Evolutionary conservation across 2,329 filamentous ascomycete species (phyloP), one percentile per base, ranked within the genome.

Genomic region (Diplodia scrobiculata): DNA sequence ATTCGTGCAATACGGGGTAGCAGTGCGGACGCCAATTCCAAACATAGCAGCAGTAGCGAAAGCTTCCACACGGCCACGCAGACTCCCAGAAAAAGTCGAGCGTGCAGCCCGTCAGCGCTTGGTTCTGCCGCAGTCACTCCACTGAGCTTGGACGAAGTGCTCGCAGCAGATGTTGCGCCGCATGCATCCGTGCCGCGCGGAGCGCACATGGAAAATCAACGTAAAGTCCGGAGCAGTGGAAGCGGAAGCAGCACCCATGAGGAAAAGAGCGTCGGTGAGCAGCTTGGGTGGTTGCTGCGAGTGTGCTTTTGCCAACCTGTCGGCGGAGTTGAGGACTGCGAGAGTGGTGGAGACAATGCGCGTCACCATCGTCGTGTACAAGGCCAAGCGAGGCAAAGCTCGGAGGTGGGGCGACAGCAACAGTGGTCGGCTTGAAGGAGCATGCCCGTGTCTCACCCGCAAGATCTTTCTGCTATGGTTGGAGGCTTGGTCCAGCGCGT

Each of bases 271-370:
- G 17, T 27, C 27, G 66, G 53, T 25, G 68, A 19, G 55, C 51
- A 9, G 17, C 65, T 72, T 19, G 74, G 71, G 3, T 71, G 74
- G 54, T 65, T 68, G 13, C 51, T 77, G 60, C 68, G 74, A 5
- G 68, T 74, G 9, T 77, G 74, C 69, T 77, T 77, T 66, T 77
- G 75, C 60, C 74, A 77, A 65, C 75, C 75, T 29, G 72, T 72
- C 36, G 75, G 76, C 66, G 52, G 80, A 79, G 14, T 80, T 72
- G 6, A 85, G 72, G 5, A 83, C 71, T 0, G 81, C 81, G 54
- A 79, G 79, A 3, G 72, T 66, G 0, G 76, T 76, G 13, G 83
- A 74, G 2, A 69, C 70, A 1, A 72, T 72, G 62, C 58, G 7
- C 58, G 27, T 19, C 32, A 17, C 10, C 58, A 21, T 36, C 45